Evolutionary conservation across 2,329 filamentous ascomycete genomes (phyloP), one percentile per base, ranked within the genome.

Genomic region (Ophiostoma montium): DNA sequence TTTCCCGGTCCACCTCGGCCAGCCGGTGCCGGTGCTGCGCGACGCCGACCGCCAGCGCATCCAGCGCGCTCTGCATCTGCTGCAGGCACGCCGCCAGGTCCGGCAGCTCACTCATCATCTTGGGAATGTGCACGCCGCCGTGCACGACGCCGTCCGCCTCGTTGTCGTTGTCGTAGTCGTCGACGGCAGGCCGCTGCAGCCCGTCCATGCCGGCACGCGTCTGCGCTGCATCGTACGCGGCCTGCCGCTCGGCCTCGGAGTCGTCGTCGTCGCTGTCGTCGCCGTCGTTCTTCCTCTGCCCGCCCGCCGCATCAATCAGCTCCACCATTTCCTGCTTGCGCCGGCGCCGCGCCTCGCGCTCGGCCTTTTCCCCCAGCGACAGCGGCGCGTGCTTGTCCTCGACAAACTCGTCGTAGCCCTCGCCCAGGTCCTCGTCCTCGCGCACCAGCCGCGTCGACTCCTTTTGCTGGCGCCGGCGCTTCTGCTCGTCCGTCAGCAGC

Each of bases 321-420:
- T 85, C 80, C 0, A 81, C 84, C 76, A 95, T 95, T 57, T 88
- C 80, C 50, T 80, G 76, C 30, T 85, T 78, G 30, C 85, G 77
- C 41, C 74, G 75, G 48, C 71, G 72, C 45, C 75, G 70, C 0
- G 77, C 82, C 56, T 87, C 85, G 18, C 76, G 78, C 64, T 92
- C 86, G 0, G 87, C 87, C 53, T 84, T 85, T 53, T 75, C 79
- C 32, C 88, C 86, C 0, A 95, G 70, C 1, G 85, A 77, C 10
- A 95, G 76, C 8, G 78, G 78, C 9, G 42, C 42, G 11, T 85
- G 87, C 35, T 46, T 32, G 60, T 95, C 86, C 36, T 92, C 85
- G 9, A 92, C 86, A 58, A 86, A 95, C 49, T 90, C 83, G 52
- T 96, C 90, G 57, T 94, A 96, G 0, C 88, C 89, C 66, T 96